Percentiles rank a stretch among this genome's conserved stretches.
Conservation (phyloP, 495 filamentous ascomycete species). For the Hypoxylon subgilvum region DNA sequence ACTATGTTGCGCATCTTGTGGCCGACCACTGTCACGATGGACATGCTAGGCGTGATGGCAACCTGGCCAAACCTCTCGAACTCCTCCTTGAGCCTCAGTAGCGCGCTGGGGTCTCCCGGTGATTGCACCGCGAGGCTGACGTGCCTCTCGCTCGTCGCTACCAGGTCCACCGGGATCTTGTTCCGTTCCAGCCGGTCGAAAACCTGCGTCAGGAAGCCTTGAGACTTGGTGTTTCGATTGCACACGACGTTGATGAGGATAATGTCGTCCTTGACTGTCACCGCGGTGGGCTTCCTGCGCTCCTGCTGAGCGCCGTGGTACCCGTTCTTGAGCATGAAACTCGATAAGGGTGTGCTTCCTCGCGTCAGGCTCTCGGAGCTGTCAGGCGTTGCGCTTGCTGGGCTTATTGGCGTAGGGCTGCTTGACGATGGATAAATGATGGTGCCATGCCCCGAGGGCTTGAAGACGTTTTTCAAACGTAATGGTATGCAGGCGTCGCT, state of each 20-base stretch:
- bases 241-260: slow-evolving; percentile 48
- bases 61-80: slow-evolving; percentile 45
- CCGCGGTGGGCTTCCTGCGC: slow-evolving; percentile 46
- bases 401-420: slow-evolving; percentile 13
- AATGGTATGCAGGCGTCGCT: slow-evolving; percentile 46
- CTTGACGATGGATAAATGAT: slow-evolving; percentile 45
- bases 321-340: slow-evolving; percentile 47
- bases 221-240: slow-evolving; percentile 47
- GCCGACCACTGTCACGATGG: slow-evolving; percentile 50
- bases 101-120: slow-evolving; percentile 28
- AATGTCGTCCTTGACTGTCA: slow-evolving; percentile 49
- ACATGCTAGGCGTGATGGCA: slow-evolving; percentile 41
- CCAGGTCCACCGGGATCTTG: slow-evolving; percentile 46
- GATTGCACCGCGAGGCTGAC: slow-evolving; percentile 48
- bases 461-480: slow-evolving; percentile 51
- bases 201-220: slow-evolving; percentile 46
- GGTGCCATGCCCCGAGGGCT: slow-evolving; percentile 46
- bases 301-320: slow-evolving; percentile 45
- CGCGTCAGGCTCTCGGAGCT: slow-evolving; percentile 5
- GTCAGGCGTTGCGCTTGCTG: slow-evolving; percentile 11
- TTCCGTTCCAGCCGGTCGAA: slow-evolving; percentile 44
- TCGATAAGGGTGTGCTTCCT: slow-evolving; percentile 14
- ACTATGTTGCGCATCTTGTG: slow-evolving; percentile 53
- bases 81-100: slow-evolving; percentile 38
- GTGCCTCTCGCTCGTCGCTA: slow-evolving; percentile 48